Base-by-base conservation (phyloP, 2,329 filamentous ascomycete species). In the Dendryphion nanum region DNA sequence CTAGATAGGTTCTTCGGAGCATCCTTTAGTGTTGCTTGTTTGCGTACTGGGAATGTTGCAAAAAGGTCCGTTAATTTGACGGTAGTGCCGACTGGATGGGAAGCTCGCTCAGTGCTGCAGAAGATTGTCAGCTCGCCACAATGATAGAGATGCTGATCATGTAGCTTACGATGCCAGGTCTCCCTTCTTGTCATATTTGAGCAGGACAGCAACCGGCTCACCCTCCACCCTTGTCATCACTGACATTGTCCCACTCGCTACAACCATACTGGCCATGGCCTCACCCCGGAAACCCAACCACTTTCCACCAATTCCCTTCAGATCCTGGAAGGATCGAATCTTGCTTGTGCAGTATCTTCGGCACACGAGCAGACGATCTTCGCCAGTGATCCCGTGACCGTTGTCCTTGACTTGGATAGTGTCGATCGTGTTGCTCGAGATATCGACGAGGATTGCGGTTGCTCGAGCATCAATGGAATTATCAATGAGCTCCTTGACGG, bases 201-300 rank as follows among this genome's bases (percentile, higher is more conserved):
- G 57, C 20, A 59, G 66, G 5, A 69, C 68, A 1, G 80, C 85
- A 5, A 84, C 72, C 2, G 73, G 61, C 44, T 89, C 83, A 2
- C 73, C 72, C 20, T 76, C 68, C 3, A 79, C 79, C 44, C 79
- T 77, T 3, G 86, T 89, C 12, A 74, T 84, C 35, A 89, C 67
- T 6, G 66, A 69, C 30, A 89, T 42, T 2, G 58, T 66, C 3
- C 73, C 70, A 24, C 79, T 80, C 40, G 87, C 57, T 29, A 76
- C 72, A 42, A 79, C 82, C 41, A 76, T 74, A 59, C 79, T 82
- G 26, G 85, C 83, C 42, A 91, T 67, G 13, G 85, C 85, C 55
- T 88, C 79, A 15, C 86, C 86, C 23, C 86, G 78, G 55, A 90
- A 91, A 2, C 86, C 86, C n/a, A 90, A 73, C 20, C 75, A 82